These are phyloP conservation scores for Fusarium sp. DNA, from an alignment of 2,329 filamentous ascomycete genomes.

Conservation along the genomic window DNA sequence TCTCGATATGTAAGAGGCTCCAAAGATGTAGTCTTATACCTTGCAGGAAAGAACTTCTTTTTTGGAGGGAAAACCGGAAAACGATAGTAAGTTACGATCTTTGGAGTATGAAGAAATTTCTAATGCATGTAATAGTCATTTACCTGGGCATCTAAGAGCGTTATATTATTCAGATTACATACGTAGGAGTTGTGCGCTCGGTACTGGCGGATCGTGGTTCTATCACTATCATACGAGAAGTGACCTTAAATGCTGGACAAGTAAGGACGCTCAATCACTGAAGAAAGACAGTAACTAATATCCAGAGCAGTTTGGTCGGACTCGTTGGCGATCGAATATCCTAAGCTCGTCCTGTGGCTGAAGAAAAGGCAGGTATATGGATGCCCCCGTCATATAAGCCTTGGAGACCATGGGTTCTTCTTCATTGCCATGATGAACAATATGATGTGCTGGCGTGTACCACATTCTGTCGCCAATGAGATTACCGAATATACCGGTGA, in stretches of 20 bases:
- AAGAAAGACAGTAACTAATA: neutral
- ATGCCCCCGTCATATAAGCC: neutral
- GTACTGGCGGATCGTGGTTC: neutral
- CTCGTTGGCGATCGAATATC: neutral
- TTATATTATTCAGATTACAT: too few relatives aligned
- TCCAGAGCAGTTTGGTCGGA: neutral
- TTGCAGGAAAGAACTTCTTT: neutral
- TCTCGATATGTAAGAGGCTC: neutral
- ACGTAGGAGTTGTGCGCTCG: neutral
- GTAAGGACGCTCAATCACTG: neutral
- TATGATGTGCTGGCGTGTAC: accelerated
- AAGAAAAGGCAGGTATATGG: too few relatives aligned
- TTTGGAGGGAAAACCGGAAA: neutral
- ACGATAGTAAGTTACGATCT: neutral
- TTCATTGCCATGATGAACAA: neutral
- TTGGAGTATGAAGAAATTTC: neutral
- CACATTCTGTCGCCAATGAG: accelerated
- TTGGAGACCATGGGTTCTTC: accelerated
- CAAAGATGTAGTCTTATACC: neutral
- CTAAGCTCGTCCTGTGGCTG: neutral
- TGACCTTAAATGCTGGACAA: neutral
- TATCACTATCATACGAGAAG: neutral
- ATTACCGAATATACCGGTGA: neutral
- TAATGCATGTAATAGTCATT: neutral
- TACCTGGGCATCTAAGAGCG: too few relatives aligned